Conservation (phyloP, 2,329 filamentous ascomycete genomes). For the Hypoxylon sp. region DNA sequence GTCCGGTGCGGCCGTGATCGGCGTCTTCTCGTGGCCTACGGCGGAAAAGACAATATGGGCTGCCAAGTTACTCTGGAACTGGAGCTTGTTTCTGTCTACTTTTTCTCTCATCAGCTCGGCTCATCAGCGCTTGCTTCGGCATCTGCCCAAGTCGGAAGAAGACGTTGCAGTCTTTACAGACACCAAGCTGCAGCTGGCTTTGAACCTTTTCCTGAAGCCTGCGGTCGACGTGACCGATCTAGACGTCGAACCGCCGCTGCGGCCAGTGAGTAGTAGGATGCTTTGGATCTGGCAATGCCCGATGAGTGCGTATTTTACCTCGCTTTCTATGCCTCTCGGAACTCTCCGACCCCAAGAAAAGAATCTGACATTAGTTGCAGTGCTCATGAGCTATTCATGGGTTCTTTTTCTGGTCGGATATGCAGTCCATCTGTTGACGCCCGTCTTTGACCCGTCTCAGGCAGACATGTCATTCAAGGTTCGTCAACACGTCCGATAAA, state of each 20-base stretch:
- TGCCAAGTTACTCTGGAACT: not conserved
- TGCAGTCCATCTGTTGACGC: not conserved
- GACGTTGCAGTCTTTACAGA: not conserved
- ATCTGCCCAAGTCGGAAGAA: not conserved
- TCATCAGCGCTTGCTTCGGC: not conserved
- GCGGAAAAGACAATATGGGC: not conserved
- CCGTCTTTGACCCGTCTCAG: not conserved
- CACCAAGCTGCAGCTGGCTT: not conserved
- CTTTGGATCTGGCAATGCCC: slow-evolving; percentile 3
- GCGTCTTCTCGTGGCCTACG: not conserved
- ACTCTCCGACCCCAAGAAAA: too few species aligned
- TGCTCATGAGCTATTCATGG: not conserved
- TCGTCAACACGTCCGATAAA: not conserved
- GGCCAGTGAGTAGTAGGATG: not conserved
- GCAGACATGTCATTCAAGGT: not conserved
- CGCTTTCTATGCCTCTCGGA: not conserved
- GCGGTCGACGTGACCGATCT: not conserved
- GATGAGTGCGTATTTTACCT: not conserved
- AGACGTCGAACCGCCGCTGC: not conserved
- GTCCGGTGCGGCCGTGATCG: not conserved
- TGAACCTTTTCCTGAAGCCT: slow-evolving; percentile 1
- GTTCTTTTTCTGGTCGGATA: not conserved
- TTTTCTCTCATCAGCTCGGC: slow-evolving; percentile 1
- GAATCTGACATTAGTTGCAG: not conserved
- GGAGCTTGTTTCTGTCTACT: not conserved